These are phyloP conservation scores for Coemansia sp. DNA, from an alignment of 192 early-diverging fungal species.

Conservation along the genomic window DNA sequence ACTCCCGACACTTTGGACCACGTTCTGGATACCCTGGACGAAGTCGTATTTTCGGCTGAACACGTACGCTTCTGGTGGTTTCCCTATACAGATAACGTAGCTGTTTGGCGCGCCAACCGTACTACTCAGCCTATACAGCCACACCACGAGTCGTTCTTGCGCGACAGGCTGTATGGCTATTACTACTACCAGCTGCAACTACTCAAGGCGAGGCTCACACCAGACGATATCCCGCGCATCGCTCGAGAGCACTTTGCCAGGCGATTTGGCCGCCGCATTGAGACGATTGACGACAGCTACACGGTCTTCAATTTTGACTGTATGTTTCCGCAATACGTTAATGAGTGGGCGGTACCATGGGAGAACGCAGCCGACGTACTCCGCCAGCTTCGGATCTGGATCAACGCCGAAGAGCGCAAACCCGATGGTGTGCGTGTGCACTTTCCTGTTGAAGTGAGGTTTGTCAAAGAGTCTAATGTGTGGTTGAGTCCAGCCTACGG, in stretches of 20 bases:
- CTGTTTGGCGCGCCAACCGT: constrained; percentile 70
- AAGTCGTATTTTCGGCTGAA: constrained; percentile 65
- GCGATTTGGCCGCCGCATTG: constrained; percentile 52
- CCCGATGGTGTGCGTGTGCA: constrained; percentile 62
- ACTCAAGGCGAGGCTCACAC: constrained; percentile 38
- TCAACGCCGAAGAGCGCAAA: constrained; percentile 20
- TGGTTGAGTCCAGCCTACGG: constrained; percentile 74
- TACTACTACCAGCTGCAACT: constrained; percentile 35
- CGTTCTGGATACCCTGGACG: constrained; percentile 58
- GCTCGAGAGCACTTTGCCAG: constrained; percentile 61
- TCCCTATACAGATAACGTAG: constrained; percentile 70
- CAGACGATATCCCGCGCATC: constrained; percentile 23
- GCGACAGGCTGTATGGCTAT: constrained; percentile 20
- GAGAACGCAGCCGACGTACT: background rate
- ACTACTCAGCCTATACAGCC: constrained; percentile 42
- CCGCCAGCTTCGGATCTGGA: background rate
- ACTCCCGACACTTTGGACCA: constrained; percentile 60
- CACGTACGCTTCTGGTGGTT: constrained; percentile 82
- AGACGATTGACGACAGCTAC: constrained; percentile 58
- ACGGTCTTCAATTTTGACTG: constrained; percentile 74
- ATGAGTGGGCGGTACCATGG: constrained; percentile 70
- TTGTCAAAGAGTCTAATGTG: constrained; percentile 56
- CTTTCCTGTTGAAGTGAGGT: constrained; percentile 68
- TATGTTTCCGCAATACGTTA: constrained; percentile 69
- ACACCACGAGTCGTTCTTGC: constrained; percentile 18